phyloP scores from a whole-genome alignment of 139 green algal species.

The Haematococcus sp. region DNA sequence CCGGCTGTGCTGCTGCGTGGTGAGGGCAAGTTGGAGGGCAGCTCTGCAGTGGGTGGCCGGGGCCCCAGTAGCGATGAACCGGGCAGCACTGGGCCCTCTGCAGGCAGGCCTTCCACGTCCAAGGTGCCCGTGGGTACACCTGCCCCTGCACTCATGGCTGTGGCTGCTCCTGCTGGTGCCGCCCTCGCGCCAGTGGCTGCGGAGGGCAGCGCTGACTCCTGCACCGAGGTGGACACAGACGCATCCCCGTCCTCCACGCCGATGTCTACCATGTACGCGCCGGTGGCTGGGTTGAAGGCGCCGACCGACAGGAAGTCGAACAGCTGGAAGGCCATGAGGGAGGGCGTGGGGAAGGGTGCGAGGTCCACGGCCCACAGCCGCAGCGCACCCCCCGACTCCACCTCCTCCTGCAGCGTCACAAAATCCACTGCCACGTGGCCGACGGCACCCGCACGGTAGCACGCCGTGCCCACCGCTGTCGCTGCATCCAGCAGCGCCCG shows the following conservation, averaged over 20 bases:
- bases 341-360: constrained; percentile 28
- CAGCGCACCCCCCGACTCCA: constrained; percentile 7
- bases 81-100: no score
- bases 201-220: no score
- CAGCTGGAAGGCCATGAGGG: constrained; percentile 57
- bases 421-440: constrained; percentile 63
- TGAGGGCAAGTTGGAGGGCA: no score
- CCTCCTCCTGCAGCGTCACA: constrained; percentile 42
- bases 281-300: constrained; percentile 30
- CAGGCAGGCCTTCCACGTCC: no score
- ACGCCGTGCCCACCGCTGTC: constrained; percentile 29
- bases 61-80: no score
- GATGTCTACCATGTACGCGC: constrained; percentile 27
- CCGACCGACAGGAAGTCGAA: constrained; percentile 61
- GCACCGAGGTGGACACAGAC: not conserved
- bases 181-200: no score
- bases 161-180: no score
- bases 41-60: no score
- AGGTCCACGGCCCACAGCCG: constrained; percentile 47
- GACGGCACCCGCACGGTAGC: constrained; percentile 38
- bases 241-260: constrained; percentile 17
- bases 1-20: no score
- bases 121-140: no score
- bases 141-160: no score
- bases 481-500: constrained; percentile 48